Evolutionary conservation across 164 flowering plant species (phyloP), one percentile per base, ranked within the genome.

Genomic region (Echeveria elegans): DNA sequence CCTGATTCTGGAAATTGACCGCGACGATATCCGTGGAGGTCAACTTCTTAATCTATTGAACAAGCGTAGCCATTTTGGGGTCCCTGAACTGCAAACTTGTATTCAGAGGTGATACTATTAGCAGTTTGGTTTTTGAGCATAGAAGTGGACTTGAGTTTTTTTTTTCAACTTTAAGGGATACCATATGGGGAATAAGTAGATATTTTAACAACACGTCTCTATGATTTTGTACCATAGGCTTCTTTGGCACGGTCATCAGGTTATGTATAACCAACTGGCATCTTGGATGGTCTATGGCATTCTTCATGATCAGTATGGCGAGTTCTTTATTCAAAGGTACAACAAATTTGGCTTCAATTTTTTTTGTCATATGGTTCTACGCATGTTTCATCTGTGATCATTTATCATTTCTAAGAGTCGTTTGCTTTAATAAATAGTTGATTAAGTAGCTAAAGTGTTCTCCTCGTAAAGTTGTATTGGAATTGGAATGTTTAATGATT

Each of bases 221-320:
- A 26, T 69, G 69, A 65, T 60, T 73, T 66, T 45, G 34, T 73
- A 75, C 74, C 69, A 67, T 77, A 94, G 97, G 89, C 97, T 95
- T 69, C 96, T 91, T 74, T 95, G 99, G 99, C 99, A 95, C 77
- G 61, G 32, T 56, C 61, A 56, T 56, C 61, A 56, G 75, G 97
- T 95, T 64, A 76, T 95, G 90, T 92, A 89, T 76, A 87, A 85
- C 68, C 99, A 91, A 71, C 94, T 95, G 69, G 85, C 96, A 1
- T 82, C 96, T 38, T 95, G 99, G 99, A 86, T 95, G 99, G 90
- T 95, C 48, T 89, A 95, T 81, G 99, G 99, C 68, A 83, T 91
- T 80, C 88, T 92, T 77, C 96, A 91, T 71, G 99, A 95, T 66
- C 88, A 83, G 70, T 81, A 95, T 83, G 94, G 90, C 65, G 99